Evolutionary conservation across 805 yeast species (phyloP), one percentile per base, ranked within the genome.

Genomic region (Saccharomycopsis sp.): DNA sequence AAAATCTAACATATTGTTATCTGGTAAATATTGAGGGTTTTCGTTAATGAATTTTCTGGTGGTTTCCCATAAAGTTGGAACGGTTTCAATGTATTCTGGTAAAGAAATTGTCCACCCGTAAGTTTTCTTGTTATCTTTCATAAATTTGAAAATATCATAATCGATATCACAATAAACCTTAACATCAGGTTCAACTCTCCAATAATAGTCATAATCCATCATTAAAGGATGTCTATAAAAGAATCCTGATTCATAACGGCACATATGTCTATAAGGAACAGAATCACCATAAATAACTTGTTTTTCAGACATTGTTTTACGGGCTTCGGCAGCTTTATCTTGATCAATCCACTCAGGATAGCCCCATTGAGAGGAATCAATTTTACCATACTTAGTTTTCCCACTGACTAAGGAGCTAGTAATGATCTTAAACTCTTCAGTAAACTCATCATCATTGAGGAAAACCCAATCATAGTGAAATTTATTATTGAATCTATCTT

Each of bases 391-490:
- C 48, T 76, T 70, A 36, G 88, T 76, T 5, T 58, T 68, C 49
- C 97, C 97, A 26, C 88, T 76, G 13, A 78, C 76, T 53, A 86
- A 61, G 10, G 81, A 70, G 2, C 72, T 48, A 12, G 94, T 82
- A 21, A 74, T 70, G 21, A 63, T 61, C 52, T 74, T 84, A 60
- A 92, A 89, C 52, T 85, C 92, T 2, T 84, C 87, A 38, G 74
- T 67, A 62, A 89, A 92, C 36, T 71, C 79, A 43, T 78, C 86
- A 57, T 89, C 96, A 59, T 89, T 89, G 52, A 89, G 67, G 59
- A 89, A 92, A 21, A 87, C 92, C 96, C 97, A 89, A 52, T 94
- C 96, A 56, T 89, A 89, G 48, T 82, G 70, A 63, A 63, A 88
- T 36, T 82, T 70, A 14, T 63, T 57, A 66, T 89, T 89, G 69